Evolutionary conservation across 139 green algal species (phyloP), one percentile per base, ranked within the genome.

Genomic region (Asterochloris sp.): DNA sequence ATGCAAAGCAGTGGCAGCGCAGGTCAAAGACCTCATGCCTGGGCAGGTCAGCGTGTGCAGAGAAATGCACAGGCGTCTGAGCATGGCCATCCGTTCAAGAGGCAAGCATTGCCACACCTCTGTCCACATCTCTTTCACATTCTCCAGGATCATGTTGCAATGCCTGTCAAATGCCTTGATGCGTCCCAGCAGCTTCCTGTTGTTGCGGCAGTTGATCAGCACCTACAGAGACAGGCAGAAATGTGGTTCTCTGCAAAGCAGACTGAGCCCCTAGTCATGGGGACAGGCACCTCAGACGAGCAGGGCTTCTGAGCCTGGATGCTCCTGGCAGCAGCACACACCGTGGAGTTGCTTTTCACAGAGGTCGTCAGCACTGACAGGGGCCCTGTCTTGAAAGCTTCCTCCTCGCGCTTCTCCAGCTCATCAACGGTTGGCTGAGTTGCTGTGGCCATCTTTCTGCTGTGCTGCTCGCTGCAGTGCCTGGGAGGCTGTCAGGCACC

Each of bases 131-230:
- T 99, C 97, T 78, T 97, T 98, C 16, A 99, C 97, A 82, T 99
- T 99, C 83, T 99, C 97, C 29, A 99, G 82, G 23, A 99, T 90
- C 97, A 99, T 99, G 91, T 99, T 99, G 91, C 93, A 98, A 88
- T 99, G 97, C 47, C 97, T 87, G 88, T 99, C 97, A 82, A 99
- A 99, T 0, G 97, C 97, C 87, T 99, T 99, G 11, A 99, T 93
- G 11, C 96, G 87, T 0, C 88, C 97, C 26, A 99, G 89, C 62
- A 99, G 88, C 89, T 99, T 99, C 74, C 95, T 89, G 89, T 99
- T 99, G 91, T 99, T 99, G 27, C 97, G 85, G 87, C 95, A 98
- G 88, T 98, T 99, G 88, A 99, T 99, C 23, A 99, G 82, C 38
- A 99, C 95, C 93, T 98, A 91, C 78, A 83, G 27, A 66, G 16